A percentile compares a stretch with the other conserved stretches of the same genome.
phyloP scores from a whole-genome alignment of 2,329 filamentous ascomycete genomes.

The Geosmithia morbida region DNA sequence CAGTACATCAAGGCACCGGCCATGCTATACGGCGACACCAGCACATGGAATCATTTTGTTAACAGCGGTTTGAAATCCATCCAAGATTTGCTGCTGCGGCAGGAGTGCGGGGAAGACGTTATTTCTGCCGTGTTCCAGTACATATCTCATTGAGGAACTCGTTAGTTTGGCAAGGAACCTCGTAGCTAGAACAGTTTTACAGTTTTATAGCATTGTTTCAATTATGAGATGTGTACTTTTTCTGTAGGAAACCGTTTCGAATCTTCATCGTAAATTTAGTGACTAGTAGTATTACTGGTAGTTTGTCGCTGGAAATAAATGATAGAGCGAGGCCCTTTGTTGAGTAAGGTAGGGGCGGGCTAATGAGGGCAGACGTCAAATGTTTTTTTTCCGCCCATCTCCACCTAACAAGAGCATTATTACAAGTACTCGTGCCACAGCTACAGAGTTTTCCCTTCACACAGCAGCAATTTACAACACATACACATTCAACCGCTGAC shows the following conservation, averaged over 20 bases:
- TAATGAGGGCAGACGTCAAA: too few relatives aligned
- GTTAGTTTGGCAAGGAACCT: background rate
- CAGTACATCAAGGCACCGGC: conserved; percentile 85
- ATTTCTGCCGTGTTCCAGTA: conserved; percentile 98
- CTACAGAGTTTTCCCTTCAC: background rate
- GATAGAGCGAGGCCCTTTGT: too few relatives aligned
- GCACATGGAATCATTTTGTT: conserved; percentile 97
- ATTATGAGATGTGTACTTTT: background rate
- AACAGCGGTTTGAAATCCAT: conserved; percentile 70
- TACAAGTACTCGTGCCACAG: background rate
- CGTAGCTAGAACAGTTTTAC: background rate
- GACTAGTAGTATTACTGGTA: background rate
- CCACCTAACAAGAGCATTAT: too few relatives aligned
- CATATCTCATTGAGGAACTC: conserved; percentile 57
- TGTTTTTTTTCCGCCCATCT: too few relatives aligned
- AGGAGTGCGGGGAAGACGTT: conserved; percentile 64
- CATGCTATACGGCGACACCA: conserved; percentile 95
- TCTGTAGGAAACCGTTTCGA: background rate
- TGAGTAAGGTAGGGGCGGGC: too few relatives aligned
- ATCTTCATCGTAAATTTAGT: background rate
- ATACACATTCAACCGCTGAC: background rate
- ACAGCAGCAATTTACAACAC: background rate
- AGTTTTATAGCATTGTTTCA: background rate
- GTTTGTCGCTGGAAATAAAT: background rate
- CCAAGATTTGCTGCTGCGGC: conserved; percentile 78